phyloP scores from a whole-genome alignment of 2,329 filamentous ascomycete species.

The Xylaria sp. region DNA sequence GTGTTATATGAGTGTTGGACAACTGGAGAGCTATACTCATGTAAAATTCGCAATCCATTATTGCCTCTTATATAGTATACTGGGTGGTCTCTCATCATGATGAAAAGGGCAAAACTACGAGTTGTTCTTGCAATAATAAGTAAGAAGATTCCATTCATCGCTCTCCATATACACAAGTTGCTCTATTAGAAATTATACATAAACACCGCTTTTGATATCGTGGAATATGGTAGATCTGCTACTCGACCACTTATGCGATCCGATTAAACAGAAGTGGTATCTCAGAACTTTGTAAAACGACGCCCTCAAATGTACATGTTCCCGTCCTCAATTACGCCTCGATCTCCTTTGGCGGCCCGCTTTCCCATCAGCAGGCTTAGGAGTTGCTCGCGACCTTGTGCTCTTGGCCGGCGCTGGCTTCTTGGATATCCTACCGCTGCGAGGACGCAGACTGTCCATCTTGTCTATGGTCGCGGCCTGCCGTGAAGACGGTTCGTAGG shows the following conservation, averaged over 20 bases:
- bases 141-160: too few species aligned
- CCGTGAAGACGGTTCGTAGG: not conserved
- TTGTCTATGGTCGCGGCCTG: not conserved
- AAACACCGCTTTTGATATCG: not conserved
- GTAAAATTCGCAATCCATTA: not conserved
- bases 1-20: not conserved
- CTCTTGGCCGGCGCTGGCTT: constrained; percentile 2
- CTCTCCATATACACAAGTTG: not conserved
- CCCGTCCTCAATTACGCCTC: not conserved
- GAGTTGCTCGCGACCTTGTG: constrained; percentile 3
- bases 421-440: not conserved
- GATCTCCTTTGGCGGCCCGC: not conserved
- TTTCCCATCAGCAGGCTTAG: not conserved
- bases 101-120: not conserved
- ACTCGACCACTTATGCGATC: not conserved
- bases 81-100: not conserved
- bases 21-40: too few species aligned
- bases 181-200: not conserved
- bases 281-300: not conserved
- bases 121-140: too few species aligned
- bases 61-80: not conserved
- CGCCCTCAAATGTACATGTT: not conserved
- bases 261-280: not conserved
- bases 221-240: not conserved
- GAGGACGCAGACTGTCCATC: not conserved